phyloP scores from a whole-genome alignment of 148 eudicot genomes.

The Chenopodium album region DNA sequence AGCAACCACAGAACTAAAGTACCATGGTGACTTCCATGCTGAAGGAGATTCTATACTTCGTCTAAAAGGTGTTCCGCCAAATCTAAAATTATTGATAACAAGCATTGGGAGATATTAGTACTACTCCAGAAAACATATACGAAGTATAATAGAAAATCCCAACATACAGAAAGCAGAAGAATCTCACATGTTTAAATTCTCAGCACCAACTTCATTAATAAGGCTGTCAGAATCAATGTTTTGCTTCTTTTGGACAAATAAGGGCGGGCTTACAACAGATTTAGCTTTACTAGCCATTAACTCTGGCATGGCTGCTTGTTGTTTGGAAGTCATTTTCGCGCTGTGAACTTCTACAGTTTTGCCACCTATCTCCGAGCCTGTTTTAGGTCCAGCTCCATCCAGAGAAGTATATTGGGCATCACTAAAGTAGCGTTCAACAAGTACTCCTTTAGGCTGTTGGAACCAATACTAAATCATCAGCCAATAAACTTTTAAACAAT shows the following conservation, averaged over 20 bases:
- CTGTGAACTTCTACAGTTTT: constrained; percentile 37
- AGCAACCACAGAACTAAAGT: constrained; percentile 61
- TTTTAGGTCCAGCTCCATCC: constrained; percentile 34
- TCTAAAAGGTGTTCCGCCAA: constrained; percentile 79
- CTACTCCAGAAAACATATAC: background rate
- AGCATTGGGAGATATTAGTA: background rate
- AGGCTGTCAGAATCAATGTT: constrained; percentile 42
- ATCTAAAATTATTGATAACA: constrained; percentile 37
- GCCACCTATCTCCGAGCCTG: constrained; percentile 26
- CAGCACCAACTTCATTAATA: constrained; percentile 47
- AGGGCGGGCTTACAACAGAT: constrained; percentile 42
- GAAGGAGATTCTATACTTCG: constrained; percentile 94
- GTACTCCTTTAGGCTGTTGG: constrained; percentile 49
- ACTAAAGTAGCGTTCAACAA: constrained; percentile 49
- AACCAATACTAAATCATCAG: constrained; percentile 26
- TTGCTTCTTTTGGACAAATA: constrained; percentile 40
- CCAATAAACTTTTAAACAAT: background rate
- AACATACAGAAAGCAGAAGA: background rate
- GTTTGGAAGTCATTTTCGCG: constrained; percentile 33
- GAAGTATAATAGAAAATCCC: background rate
- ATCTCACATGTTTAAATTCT: constrained; percentile 69
- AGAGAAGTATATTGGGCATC: constrained; percentile 48
- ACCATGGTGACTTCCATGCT: constrained; percentile 98
- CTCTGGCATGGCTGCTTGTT: constrained; percentile 33
- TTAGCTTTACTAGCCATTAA: constrained; percentile 32